Evolutionary conservation across 208 protist genomes (phyloP).

Genomic region (Acanthamoeba castellanii): DNA sequence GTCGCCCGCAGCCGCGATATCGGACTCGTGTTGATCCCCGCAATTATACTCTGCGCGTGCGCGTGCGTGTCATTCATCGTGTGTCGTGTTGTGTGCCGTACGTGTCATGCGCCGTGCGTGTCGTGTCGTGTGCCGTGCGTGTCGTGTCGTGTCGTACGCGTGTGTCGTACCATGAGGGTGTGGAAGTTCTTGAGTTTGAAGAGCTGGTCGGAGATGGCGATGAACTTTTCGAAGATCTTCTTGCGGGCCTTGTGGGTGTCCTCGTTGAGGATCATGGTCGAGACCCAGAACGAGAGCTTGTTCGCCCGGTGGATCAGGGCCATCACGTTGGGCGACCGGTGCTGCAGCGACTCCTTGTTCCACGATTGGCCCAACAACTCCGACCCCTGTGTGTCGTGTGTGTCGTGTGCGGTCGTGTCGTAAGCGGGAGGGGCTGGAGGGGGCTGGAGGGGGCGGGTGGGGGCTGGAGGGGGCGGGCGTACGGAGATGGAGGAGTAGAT

Average conservation of each 20-base stretch:
- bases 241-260: not conserved
- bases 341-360: slow-evolving; percentile 40
- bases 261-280: slow-evolving; percentile 38
- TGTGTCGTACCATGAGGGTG: slow-evolving; percentile 73
- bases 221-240: slow-evolving; percentile 41
- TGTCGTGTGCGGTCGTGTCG: not conserved
- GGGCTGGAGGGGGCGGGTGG: not conserved
- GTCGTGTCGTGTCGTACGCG: not conserved
- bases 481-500: slow-evolving; percentile 34
- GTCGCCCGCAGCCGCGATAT: slow-evolving; percentile 76
- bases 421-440: not conserved
- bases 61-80: not conserved
- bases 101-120: slow-evolving; percentile 8
- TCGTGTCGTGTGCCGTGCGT: too few species aligned
- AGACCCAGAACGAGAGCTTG: slow-evolving; percentile 33
- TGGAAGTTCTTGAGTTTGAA: slow-evolving; percentile 81
- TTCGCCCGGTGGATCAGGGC: slow-evolving; percentile 59
- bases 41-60: slow-evolving; percentile 67
- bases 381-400: not conserved
- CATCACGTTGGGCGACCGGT: slow-evolving; percentile 63
- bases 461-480: not conserved
- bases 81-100: too few species aligned
- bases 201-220: slow-evolving; percentile 40
- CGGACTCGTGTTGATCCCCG: slow-evolving; percentile 78
- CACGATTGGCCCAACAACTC: slow-evolving; percentile 55